Evolutionary conservation across 176 grass and related monocot species (phyloP), one percentile per base, ranked within the genome.

Genomic region (Triticum aestivum): DNA sequence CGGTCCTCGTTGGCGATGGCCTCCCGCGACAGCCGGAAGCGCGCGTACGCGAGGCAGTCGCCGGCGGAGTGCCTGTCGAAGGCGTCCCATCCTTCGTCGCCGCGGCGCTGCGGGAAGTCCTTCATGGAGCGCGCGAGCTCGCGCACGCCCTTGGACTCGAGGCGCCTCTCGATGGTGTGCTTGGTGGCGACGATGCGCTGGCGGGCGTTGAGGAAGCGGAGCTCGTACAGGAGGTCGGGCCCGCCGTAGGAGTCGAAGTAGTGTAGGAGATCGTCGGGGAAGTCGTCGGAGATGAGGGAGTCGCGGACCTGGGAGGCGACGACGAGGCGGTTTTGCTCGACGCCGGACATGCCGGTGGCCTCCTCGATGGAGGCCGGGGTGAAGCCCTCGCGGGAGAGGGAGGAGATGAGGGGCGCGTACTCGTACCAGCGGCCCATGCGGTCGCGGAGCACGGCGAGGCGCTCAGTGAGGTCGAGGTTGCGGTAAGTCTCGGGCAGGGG

Each of bases 311-410:
- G 92, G 33, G 76, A 15, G 9, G 82, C 97, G 14, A 99, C 90
- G 24, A 94, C 59, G 34, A 96, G 73, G 87, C 85, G 6, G 83
- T 99, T 99, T 80, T 99, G 94, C 80, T 99, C 94, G 64, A 94
- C 92, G 79, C 92, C 89, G 11, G 90, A 52, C 76, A 98, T 92
- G 63, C 92, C 90, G 0, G 92, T 98, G 47, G 77, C 75, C 52
- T 98, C 97, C 89, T 98, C 90, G 80, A 98, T 93, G 69, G 97
- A 96, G 42, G 94, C 42, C 5, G 97, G 90, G 1, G 87, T 91
- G 90, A 99, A 96, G 26, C 94, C 97, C 45, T 98, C 90, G 3
- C 82, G 33, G 73, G 78, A 79, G 72, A 99, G 94, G 24, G 77
- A 41, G 58, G 92, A 32, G 75, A 99, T 82, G 73, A 99, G 88